Conservation (phyloP, 768 basidiomycete genomes). For the Peribolospora kevripleyi region DNA sequence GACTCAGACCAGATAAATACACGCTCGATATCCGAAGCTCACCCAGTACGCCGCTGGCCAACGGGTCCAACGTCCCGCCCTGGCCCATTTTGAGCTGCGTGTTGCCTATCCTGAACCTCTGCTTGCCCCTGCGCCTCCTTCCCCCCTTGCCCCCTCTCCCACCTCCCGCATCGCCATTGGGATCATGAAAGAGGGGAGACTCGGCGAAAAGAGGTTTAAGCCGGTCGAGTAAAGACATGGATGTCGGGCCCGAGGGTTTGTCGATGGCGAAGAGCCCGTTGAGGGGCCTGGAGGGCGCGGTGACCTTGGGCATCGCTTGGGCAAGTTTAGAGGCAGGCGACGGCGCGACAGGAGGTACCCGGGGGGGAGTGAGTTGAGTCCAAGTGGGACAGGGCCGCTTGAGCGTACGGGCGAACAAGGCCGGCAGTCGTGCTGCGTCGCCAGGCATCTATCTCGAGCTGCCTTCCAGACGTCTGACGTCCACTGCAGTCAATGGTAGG, state of each 20-base stretch:
- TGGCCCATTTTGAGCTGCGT: constrained; percentile 56
- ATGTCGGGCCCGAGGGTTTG: constrained; percentile 81
- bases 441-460: too few species aligned
- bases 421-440: too few species aligned
- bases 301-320: constrained; percentile 16
- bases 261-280: constrained; percentile 49
- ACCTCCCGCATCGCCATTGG: neutral
- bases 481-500: too few species aligned
- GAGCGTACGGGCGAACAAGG: too few species aligned
- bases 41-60: constrained; percentile 90
- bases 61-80: constrained; percentile 84
- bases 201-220: constrained; percentile 53
- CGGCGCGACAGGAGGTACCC: too few species aligned
- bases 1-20: neutral
- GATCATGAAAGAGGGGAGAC: constrained; percentile 44
- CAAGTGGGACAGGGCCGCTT: too few species aligned
- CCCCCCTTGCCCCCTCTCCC: constrained; percentile 1
- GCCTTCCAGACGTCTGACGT: too few species aligned
- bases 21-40: constrained; percentile 9
- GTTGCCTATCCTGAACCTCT: constrained; percentile 24
- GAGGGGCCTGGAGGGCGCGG: constrained; percentile 15
- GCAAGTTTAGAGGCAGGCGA: too few species aligned
- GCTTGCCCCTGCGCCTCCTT: constrained; percentile 27
- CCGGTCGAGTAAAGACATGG: constrained; percentile 69
- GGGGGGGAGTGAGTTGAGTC: too few species aligned